These are phyloP conservation scores for Colletotrichum graminicola DNA, from an alignment of 2,329 filamentous ascomycete species.

Conservation along the genomic window DNA sequence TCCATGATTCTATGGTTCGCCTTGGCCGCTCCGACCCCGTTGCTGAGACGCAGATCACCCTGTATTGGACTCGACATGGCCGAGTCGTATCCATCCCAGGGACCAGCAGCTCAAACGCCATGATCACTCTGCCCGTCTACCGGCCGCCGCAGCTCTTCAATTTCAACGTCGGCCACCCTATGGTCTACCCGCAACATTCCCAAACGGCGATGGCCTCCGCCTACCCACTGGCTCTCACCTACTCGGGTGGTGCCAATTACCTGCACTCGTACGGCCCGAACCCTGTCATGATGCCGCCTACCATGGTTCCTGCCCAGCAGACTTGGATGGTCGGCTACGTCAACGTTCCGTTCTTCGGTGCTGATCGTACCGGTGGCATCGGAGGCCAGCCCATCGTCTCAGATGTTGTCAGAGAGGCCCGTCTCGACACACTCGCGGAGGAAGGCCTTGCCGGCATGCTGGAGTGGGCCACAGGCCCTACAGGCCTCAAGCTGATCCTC, in stretches of 20 bases:
- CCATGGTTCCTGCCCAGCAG: background rate
- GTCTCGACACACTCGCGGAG: slow-evolving; percentile 17
- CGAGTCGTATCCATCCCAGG: slow-evolving; percentile 25
- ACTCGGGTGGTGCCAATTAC: slow-evolving; percentile 28
- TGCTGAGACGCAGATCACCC: slow-evolving; percentile 30
- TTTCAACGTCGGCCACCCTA: background rate
- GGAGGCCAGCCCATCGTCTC: slow-evolving; percentile 8
- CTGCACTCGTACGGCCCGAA: slow-evolving; percentile 26
- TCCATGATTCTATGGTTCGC: slow-evolving; percentile 17
- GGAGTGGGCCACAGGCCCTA: slow-evolving; percentile 25
- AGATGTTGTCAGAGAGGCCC: slow-evolving; percentile 20
- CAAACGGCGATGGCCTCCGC: background rate
- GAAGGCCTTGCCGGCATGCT: slow-evolving; percentile 1
- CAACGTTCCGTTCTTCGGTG: background rate
- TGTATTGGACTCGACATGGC: slow-evolving; percentile 31
- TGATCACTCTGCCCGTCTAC: slow-evolving; percentile 15
- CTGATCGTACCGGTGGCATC: background rate
- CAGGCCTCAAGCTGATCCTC: slow-evolving; percentile 30
- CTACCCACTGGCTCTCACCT: slow-evolving; percentile 28
- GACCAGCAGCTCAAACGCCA: background rate
- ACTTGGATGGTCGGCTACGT: slow-evolving; percentile 1
- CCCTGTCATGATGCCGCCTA: background rate
- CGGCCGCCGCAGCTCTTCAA: slow-evolving; percentile 8
- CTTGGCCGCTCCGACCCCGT: slow-evolving; percentile 30
- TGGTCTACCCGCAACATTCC: background rate